Evolutionary conservation across 2,329 filamentous ascomycete genomes (phyloP).

Genomic region (Cytospora paraplurivora): DNA sequence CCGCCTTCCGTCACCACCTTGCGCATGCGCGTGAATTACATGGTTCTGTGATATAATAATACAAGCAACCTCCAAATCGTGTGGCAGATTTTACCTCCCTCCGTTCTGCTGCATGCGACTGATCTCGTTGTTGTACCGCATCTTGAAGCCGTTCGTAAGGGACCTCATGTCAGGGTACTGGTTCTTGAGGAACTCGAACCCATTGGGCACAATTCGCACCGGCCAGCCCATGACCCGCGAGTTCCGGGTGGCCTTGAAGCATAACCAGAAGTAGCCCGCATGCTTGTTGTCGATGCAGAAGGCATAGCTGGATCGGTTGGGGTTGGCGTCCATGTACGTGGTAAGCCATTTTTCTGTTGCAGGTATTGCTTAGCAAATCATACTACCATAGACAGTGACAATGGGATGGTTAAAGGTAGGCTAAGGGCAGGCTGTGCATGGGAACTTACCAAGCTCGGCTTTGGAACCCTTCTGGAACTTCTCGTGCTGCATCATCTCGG

Average conservation of each 20-base stretch:
- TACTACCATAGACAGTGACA: neutral
- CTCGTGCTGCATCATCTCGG: slow-evolving; percentile 92
- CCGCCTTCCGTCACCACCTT: neutral
- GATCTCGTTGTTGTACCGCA: slow-evolving; percentile 69
- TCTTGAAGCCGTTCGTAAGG: slow-evolving; percentile 95
- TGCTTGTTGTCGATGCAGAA: slow-evolving; percentile 94
- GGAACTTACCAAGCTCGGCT: slow-evolving; percentile 76
- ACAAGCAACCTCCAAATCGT: slow-evolving; percentile 6
- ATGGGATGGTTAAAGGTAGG: neutral
- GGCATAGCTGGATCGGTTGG: slow-evolving; percentile 87
- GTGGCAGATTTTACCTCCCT: slow-evolving; percentile 22
- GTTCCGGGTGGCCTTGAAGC: slow-evolving; percentile 86
- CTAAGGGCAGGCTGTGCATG: neutral
- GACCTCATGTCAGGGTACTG: slow-evolving; percentile 94
- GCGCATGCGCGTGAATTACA: neutral
- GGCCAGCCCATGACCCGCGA: slow-evolving; percentile 76
- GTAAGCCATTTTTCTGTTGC: slow-evolving; percentile 85
- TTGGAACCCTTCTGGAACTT: slow-evolving; percentile 86
- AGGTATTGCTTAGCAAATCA: slow-evolving; percentile 31
- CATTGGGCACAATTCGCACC: slow-evolving; percentile 89
- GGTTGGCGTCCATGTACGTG: slow-evolving; percentile 95
- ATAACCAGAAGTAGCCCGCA: slow-evolving; percentile 92
- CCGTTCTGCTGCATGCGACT: slow-evolving; percentile 55
- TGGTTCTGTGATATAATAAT: slow-evolving; percentile 12
- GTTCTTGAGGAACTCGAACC: slow-evolving; percentile 86